Evolutionary conservation across 306 rosid genomes (phyloP), one percentile per base, ranked within the genome.

Genomic region (Cucumis melo): DNA sequence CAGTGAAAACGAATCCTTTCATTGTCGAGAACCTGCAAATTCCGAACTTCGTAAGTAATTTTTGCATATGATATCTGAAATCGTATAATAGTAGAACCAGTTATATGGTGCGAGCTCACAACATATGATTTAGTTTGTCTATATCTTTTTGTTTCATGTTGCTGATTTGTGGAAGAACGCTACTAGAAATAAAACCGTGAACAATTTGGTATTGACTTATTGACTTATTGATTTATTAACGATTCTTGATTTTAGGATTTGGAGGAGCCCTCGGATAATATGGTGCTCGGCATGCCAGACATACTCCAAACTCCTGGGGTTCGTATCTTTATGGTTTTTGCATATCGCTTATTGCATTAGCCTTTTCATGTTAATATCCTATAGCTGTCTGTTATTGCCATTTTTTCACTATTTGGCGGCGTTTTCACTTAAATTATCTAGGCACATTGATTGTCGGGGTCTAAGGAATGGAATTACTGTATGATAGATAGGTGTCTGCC

Each of bases 271-370:
- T 84, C 89, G 38, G 96, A 89, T 77, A 78, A 81, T 62, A 85
- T 85, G 83, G 80, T 82, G 77, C 74, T 80, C 5, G 89, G 85
- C 61, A 83, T 82, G 85, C 86, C 87, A 50, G 94, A 90, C 41
- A 83, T 80, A 73, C 84, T 89, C 42, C 88, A 58, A 81, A 90
- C 94, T 73, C 96, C 91, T 12, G 92, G 92, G 84, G 98, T 92
- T 36, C 53, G 94, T 82, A 70, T 55, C 74, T 80, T 84, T 70
- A 57, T 53, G 20, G 29, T 42, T 53, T 74, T 78, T 58, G 73
- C 8, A 27, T 27, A 10, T 19, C 61, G 4, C 46, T 53, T 51
- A 17, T 51, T 27, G 14, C 27, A 53, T 73, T 34, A 16, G 44
- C 46, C 3, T 27, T 24, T 51, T 24, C 44, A 50, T 29, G 24